Evolutionary conservation across 352 stramenopile genomes (phyloP).

Genomic region (Phytophthora fragariaefolia): DNA sequence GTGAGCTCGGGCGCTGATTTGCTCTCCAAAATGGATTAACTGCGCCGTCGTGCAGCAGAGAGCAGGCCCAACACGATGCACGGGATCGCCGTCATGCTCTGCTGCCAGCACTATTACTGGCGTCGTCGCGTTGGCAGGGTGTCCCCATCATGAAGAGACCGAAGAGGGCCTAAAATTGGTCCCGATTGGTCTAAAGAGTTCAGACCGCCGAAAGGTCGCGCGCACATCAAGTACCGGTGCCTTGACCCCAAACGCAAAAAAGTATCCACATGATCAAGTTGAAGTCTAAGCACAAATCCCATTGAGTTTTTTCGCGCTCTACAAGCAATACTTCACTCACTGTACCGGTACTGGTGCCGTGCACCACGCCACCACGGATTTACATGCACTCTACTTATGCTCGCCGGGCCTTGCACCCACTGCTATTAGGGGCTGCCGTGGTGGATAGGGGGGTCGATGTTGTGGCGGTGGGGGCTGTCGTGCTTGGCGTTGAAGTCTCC

Average conservation of each 20-base stretch:
- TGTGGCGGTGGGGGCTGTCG: background rate
- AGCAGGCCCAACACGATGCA: background rate
- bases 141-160: background rate
- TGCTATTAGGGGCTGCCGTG: slow-evolving; percentile 11
- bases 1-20: slow-evolving; percentile 7
- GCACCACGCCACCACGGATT: background rate
- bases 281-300: background rate
- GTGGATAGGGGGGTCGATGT: background rate
- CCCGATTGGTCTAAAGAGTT: slow-evolving; percentile 14
- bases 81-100: background rate
- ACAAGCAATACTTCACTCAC: background rate
- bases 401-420: slow-evolving; percentile 34
- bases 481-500: slow-evolving; percentile 6
- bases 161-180: background rate
- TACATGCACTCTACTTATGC: slow-evolving; percentile 15
- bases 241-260: no score
- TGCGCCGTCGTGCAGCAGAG: background rate
- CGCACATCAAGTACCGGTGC: slow-evolving; percentile 11
- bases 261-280: slow-evolving; percentile 13
- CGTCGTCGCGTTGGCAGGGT: background rate
- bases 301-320: slow-evolving; percentile 2
- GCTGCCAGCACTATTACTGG: background rate
- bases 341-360: no score
- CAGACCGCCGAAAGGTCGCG: slow-evolving; percentile 17
- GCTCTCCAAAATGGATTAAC: slow-evolving; percentile 9